A percentile compares a stretch with the other conserved stretches of the same genome.
phyloP scores from a whole-genome alignment of 2,329 filamentous ascomycete genomes.

The Blastomyces silverae region DNA sequence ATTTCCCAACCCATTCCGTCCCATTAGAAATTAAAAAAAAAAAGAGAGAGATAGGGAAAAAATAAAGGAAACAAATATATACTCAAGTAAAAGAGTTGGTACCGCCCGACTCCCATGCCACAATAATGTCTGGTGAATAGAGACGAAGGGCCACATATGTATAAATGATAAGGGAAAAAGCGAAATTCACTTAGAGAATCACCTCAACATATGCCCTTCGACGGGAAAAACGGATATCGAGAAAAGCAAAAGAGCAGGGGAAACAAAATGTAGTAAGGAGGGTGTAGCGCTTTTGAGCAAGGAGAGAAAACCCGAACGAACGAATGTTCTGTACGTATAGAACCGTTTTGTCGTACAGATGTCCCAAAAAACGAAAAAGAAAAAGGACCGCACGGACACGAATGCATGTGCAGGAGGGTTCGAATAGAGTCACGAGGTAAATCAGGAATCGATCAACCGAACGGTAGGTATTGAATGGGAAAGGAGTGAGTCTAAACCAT shows the following conservation, averaged over 20 bases:
- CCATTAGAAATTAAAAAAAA: constrained; percentile 1
- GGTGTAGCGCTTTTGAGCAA: not conserved
- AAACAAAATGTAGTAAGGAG: not conserved
- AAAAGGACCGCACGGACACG: not conserved
- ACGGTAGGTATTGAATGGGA: too few species aligned
- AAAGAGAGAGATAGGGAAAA: not conserved
- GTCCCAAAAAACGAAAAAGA: not conserved
- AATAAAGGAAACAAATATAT: not conserved
- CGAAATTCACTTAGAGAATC: not conserved
- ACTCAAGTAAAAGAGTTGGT: not conserved
- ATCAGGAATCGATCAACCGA: not conserved
- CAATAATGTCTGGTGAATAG: not conserved
- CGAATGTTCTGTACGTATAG: not conserved
- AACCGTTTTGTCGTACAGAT: not conserved
- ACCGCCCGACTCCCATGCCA: not conserved
- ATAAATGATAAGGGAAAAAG: not conserved
- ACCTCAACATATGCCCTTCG: not conserved
- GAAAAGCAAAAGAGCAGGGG: not conserved
- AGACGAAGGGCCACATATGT: not conserved
- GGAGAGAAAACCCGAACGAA: not conserved
- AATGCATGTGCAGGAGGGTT: not conserved
- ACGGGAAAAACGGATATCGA: not conserved
- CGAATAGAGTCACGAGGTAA: not conserved
- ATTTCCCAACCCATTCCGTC: not conserved
- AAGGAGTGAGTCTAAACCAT: not conserved